A percentile compares a stretch with the other conserved stretches of the same genome.
These are phyloP conservation scores for Bryopsis sp. DNA, from an alignment of 139 green algal species.

Conservation along the genomic window DNA sequence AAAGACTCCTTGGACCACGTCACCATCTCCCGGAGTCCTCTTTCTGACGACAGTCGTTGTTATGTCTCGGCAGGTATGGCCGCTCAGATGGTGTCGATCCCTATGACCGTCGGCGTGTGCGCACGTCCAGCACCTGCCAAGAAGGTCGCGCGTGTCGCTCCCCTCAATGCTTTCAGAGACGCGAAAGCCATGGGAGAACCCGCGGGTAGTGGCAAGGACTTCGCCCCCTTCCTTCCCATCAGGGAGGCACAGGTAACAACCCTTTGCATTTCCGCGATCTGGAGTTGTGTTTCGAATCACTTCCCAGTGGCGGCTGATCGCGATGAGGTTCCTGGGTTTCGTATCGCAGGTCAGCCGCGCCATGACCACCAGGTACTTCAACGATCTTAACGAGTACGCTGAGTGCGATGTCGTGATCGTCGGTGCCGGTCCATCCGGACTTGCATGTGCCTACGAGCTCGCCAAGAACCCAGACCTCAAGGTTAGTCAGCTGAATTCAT, in stretches of 20 bases:
- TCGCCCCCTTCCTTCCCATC: conserved; percentile 1
- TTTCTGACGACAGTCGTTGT: not conserved
- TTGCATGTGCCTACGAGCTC: conserved; percentile 91
- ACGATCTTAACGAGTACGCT: conserved; percentile 78
- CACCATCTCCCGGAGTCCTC: not conserved
- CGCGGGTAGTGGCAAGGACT: not conserved
- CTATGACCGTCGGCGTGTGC: not conserved
- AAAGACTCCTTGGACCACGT: not conserved
- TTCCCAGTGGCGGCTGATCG: not conserved
- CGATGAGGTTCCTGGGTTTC: not conserved
- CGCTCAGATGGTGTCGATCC: not conserved
- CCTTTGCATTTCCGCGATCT: not conserved
- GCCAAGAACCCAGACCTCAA: conserved; percentile 85
- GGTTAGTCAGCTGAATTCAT: no score
- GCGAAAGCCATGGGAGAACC: conserved; percentile 9
- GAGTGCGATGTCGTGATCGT: conserved; percentile 62
- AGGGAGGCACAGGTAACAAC: conserved; percentile 9
- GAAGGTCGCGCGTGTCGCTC: not conserved
- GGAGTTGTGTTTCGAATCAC: not conserved
- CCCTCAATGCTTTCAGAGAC: conserved; percentile 11
- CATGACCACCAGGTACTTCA: conserved; percentile 91
- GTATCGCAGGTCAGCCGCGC: conserved; percentile 56
- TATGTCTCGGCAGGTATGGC: not conserved
- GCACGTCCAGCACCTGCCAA: not conserved
- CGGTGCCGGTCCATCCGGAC: conserved; percentile 68